Conservation (phyloP, 768 basidiomycete genomes). For the Cystofilobasidium capitatum region DNA sequence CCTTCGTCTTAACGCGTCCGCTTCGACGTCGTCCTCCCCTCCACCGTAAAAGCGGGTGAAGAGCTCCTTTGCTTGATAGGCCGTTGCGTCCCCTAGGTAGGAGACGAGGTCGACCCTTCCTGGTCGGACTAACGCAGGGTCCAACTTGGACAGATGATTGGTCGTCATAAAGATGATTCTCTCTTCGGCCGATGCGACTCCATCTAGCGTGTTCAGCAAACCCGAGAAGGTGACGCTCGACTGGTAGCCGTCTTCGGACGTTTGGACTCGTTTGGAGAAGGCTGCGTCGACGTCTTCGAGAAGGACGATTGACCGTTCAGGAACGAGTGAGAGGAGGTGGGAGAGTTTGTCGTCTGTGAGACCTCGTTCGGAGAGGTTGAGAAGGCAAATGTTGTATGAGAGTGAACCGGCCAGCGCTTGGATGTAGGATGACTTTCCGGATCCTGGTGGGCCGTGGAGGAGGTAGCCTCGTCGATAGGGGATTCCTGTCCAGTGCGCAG, state of each 20-base stretch:
- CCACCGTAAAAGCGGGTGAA: conserved; percentile 75
- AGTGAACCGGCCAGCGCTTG: conserved; percentile 89
- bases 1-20: background rate
- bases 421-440: conserved; percentile 97
- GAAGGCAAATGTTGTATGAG: conserved; percentile 87
- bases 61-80: conserved; percentile 63
- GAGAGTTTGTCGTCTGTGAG: conserved; percentile 93
- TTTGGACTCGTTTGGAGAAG: conserved; percentile 85
- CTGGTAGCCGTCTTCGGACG: conserved; percentile 85
- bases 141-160: conserved; percentile 81
- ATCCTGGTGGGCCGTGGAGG: conserved; percentile 90
- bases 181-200: conserved; percentile 85
- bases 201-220: conserved; percentile 90
- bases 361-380: conserved; percentile 92
- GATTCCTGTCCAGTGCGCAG: conserved; percentile 66
- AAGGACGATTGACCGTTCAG: conserved; percentile 84
- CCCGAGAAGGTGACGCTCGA: conserved; percentile 96
- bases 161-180: conserved; percentile 99
- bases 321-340: conserved; percentile 82
- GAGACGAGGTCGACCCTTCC: conserved; percentile 84
- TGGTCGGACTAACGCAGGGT: conserved; percentile 88
- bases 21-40: background rate
- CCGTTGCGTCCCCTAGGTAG: conserved; percentile 74
- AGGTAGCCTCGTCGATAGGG: conserved; percentile 95
- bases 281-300: conserved; percentile 97